A percentile compares a stretch with the other conserved stretches of the same genome.
Evolutionary conservation across 495 filamentous ascomycete species (phyloP).

Genomic region (Aspergillus bertholletiae): DNA sequence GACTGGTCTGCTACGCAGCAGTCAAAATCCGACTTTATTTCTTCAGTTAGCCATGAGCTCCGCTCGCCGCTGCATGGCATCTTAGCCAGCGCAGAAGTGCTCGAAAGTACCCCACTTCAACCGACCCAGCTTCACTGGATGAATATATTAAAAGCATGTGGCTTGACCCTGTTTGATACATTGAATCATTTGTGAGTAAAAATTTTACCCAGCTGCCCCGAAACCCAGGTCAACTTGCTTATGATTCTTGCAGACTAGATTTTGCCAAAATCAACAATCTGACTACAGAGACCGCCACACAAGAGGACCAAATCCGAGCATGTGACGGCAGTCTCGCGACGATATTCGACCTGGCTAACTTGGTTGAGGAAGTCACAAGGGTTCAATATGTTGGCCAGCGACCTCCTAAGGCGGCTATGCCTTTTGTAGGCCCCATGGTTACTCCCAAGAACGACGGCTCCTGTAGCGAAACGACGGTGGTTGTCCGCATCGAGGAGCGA

Average conservation of each 20-base stretch:
- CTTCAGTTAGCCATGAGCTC: constrained; percentile 70
- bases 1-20: constrained; percentile 44
- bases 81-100: constrained; percentile 59
- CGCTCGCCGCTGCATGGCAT: constrained; percentile 70
- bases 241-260: constrained; percentile 33
- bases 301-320: not conserved
- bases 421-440: not conserved
- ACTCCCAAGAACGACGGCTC: not conserved
- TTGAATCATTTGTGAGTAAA: constrained; percentile 54
- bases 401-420: constrained; percentile 4
- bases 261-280: constrained; percentile 54
- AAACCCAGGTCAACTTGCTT: not conserved
- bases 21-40: constrained; percentile 68
- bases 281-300: constrained; percentile 8
- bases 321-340: constrained; percentile 5
- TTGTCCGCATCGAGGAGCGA: constrained; percentile 53
- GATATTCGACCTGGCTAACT: constrained; percentile 12
- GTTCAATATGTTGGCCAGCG: constrained; percentile 16
- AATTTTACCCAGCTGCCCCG: not conserved
- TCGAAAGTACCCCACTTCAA: constrained; percentile 52
- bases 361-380: constrained; percentile 17
- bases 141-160: constrained; percentile 60
- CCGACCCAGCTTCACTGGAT: constrained; percentile 53
- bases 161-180: constrained; percentile 61
- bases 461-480: constrained; percentile 35